A percentile compares a stretch with the other conserved stretches of the same genome.
These are phyloP conservation scores for Globisporangium parvum DNA, from an alignment of 352 stramenopile genomes.

Conservation along the genomic window DNA sequence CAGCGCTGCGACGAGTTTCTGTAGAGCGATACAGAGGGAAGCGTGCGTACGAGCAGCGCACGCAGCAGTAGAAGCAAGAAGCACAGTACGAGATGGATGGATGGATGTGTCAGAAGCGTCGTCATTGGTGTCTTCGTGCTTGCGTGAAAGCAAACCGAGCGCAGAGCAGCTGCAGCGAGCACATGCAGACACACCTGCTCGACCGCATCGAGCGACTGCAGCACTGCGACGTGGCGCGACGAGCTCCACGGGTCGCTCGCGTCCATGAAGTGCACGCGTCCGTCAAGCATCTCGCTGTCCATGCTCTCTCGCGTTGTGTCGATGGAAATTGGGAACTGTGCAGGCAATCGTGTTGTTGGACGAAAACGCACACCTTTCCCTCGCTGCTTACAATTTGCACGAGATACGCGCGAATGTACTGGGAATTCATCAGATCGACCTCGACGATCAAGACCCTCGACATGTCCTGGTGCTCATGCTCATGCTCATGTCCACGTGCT, in stretches of 20 bases:
- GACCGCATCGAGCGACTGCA: constrained; percentile 66
- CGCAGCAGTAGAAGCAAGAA: neutral
- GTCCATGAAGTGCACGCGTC: constrained; percentile 78
- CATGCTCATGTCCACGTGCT: too few relatives aligned
- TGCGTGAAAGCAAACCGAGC: neutral
- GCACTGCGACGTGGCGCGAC: constrained; percentile 64
- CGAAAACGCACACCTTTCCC: too few relatives aligned
- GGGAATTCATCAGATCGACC: too few relatives aligned
- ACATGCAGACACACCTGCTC: constrained; percentile 47
- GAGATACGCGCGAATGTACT: too few relatives aligned
- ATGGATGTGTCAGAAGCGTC: neutral
- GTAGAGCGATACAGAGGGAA: neutral
- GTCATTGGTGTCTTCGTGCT: constrained; percentile 3
- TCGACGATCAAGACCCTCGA: too few relatives aligned
- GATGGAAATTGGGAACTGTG: neutral
- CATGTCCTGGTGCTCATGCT: too few relatives aligned
- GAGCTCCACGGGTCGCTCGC: constrained; percentile 58
- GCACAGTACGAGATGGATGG: neutral
- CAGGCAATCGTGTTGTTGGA: too few relatives aligned
- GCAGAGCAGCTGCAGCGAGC: neutral
- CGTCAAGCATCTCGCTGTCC: constrained; percentile 51
- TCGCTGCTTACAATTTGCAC: too few relatives aligned
- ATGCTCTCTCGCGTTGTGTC: constrained; percentile 16
- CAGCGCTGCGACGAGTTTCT: constrained; percentile 80
- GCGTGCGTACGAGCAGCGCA: neutral